phyloP scores from a whole-genome alignment of 2,329 filamentous ascomycete species.

The Calonectria multiphialidica region DNA sequence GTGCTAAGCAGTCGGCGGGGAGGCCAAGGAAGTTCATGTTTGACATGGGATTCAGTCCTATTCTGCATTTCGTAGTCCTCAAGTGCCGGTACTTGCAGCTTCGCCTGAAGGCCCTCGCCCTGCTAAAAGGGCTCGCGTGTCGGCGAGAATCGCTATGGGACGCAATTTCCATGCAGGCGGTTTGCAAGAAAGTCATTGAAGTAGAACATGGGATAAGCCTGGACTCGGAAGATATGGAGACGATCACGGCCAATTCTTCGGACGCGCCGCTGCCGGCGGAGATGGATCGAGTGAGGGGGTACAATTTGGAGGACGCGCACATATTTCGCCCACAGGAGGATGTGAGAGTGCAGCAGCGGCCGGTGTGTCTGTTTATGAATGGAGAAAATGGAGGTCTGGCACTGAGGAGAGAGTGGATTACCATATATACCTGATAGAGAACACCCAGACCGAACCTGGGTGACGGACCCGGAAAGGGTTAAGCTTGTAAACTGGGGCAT shows the following conservation, averaged over 20 bases:
- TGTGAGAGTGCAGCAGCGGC: neutral
- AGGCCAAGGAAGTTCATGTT: conserved; percentile 52
- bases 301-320: conserved; percentile 21
- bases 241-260: neutral
- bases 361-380: conserved; percentile 8
- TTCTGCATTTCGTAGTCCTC: conserved; percentile 52
- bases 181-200: conserved; percentile 50
- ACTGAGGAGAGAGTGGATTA: conserved; percentile 19
- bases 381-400: neutral
- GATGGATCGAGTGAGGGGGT: conserved; percentile 33
- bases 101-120: conserved; percentile 48
- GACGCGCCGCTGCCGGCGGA: conserved; percentile 28
- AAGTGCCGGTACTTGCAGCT: conserved; percentile 54
- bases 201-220: conserved; percentile 52
- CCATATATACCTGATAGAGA: conserved; percentile 1
- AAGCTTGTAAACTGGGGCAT: conserved; percentile 1
- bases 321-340: neutral
- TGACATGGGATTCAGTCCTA: conserved; percentile 53
- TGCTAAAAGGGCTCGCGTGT: conserved; percentile 48
- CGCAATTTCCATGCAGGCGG: conserved; percentile 43
- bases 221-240: conserved; percentile 22
- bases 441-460: neutral
- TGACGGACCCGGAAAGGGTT: neutral
- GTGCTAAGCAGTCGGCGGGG: neutral
- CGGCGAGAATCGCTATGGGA: conserved; percentile 54